These are phyloP conservation scores for Fusarium floridanum DNA, from an alignment of 2,329 filamentous ascomycete genomes.

Conservation along the genomic window DNA sequence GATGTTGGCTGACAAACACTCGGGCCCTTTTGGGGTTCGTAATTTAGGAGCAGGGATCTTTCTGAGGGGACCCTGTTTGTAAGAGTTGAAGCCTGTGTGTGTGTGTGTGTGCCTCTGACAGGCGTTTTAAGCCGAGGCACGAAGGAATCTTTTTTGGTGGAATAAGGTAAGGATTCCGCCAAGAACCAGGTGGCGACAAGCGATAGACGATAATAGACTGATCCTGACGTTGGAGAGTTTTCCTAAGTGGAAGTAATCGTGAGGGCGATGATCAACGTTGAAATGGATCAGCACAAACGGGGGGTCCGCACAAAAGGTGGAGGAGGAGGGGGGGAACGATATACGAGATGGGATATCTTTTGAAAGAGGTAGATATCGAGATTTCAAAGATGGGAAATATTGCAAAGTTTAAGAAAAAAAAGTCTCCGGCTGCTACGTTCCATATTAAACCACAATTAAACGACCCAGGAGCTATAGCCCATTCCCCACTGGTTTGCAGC, in stretches of 20 bases:
- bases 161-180: background rate
- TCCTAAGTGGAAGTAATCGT: background rate
- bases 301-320: background rate
- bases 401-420: background rate
- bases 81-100: background rate
- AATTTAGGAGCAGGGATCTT: background rate
- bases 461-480: background rate
- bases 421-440: background rate
- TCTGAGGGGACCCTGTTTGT: background rate
- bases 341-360: background rate
- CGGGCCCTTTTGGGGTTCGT: background rate
- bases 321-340: background rate
- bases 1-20: constrained; percentile 1
- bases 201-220: background rate
- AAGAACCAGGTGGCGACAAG: background rate
- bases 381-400: background rate
- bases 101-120: background rate
- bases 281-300: background rate
- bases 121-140: background rate
- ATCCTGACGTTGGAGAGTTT: background rate
- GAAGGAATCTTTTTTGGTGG: background rate
- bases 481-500: background rate
- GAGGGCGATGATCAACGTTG: background rate
- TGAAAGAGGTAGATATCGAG: background rate
- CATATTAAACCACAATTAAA: background rate